Conservation (phyloP, 2,329 filamentous ascomycete genomes). For the Nemania abortiva region DNA sequence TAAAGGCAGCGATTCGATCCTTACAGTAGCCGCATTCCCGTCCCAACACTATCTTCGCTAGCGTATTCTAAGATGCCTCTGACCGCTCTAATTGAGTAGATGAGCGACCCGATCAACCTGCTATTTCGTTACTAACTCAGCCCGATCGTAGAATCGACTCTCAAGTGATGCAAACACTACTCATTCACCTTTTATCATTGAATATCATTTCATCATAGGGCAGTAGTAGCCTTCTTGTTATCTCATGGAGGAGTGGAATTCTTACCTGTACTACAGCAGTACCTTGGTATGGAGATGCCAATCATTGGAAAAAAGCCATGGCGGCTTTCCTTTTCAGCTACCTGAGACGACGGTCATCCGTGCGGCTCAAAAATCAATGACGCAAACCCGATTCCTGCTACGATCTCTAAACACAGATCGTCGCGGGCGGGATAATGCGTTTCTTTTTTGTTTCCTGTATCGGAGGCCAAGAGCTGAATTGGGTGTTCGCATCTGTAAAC, state of each 20-base stretch:
- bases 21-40: background rate
- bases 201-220: background rate
- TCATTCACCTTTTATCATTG: background rate
- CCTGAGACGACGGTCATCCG: background rate
- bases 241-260: background rate
- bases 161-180: slow-evolving; percentile 24
- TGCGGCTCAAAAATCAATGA: slow-evolving; percentile 25
- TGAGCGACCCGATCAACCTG: slow-evolving; percentile 4
- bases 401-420: slow-evolving; percentile 7
- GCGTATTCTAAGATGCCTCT: background rate
- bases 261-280: background rate
- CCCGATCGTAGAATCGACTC: background rate
- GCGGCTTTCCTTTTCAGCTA: background rate
- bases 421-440: background rate
- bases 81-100: background rate
- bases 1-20: background rate
- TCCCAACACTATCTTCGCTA: background rate
- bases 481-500: too few species aligned
- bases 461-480: background rate
- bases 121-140: background rate
- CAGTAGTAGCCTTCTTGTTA: background rate
- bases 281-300: background rate
- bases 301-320: background rate
- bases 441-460: background rate
- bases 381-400: slow-evolving; percentile 22